phyloP scores from a whole-genome alignment of 129 eudicot species.

The Heracleum sosnowskyi region DNA sequence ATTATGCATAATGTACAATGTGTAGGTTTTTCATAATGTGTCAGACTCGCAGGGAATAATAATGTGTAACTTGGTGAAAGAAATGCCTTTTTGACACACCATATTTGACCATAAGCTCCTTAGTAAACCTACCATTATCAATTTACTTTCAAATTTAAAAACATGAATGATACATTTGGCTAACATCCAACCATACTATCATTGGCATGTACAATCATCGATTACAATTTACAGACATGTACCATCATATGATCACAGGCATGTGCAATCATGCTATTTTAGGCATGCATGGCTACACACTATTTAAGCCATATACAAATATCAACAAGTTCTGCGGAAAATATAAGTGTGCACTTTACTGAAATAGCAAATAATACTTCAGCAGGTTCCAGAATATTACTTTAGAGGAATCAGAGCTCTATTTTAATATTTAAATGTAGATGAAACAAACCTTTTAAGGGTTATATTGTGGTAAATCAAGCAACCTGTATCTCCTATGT shows the following conservation, averaged over 20 bases:
- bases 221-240: neutral
- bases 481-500: neutral
- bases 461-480: neutral
- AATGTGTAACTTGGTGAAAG: neutral
- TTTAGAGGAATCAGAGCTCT: neutral
- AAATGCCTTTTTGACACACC: neutral
- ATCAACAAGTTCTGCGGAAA: neutral
- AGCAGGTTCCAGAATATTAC: neutral
- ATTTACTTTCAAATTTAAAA: neutral
- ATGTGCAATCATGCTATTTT: neutral
- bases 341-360: neutral
- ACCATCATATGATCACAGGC: neutral
- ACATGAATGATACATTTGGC: neutral
- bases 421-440: neutral
- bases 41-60: neutral
- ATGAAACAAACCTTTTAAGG: neutral
- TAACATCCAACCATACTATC: neutral
- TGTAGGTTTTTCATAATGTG: neutral
- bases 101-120: neutral
- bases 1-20: neutral
- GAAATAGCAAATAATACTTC: neutral
- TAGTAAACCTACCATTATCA: neutral
- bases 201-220: neutral
- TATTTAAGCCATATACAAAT: neutral
- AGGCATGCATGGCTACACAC: neutral